Conservation (phyloP, 805 yeast genomes). For the Zygoascus flipseniorum region DNA sequence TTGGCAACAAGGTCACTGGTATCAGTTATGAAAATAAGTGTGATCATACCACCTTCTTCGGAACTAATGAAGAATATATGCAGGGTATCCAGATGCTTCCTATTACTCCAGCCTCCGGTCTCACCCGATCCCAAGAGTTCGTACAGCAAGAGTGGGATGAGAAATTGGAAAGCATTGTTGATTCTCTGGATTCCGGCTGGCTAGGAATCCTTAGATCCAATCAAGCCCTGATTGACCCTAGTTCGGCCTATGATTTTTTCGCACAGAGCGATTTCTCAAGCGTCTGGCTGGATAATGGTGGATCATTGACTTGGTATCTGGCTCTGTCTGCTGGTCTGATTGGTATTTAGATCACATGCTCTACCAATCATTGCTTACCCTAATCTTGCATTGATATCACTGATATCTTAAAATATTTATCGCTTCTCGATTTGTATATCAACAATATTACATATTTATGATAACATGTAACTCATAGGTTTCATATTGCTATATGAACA, state of each 20-base stretch:
- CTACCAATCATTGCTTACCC: background rate
- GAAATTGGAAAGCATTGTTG: constrained; percentile 38
- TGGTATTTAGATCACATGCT: background rate
- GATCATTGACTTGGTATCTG: constrained; percentile 79
- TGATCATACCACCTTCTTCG: constrained; percentile 70
- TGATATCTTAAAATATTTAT: background rate
- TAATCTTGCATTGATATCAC: background rate
- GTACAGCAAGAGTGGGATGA: constrained; percentile 53
- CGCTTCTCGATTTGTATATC: background rate
- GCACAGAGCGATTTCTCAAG: constrained; percentile 43
- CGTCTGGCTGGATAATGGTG: constrained; percentile 69
- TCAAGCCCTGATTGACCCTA: constrained; percentile 65
- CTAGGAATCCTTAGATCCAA: constrained; percentile 63
- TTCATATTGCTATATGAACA: background rate
- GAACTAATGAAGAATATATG: constrained; percentile 53
- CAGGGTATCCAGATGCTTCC: constrained; percentile 83
- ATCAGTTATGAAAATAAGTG: constrained; percentile 68
- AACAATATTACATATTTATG: background rate
- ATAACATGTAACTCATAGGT: too few species aligned
- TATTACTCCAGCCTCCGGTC: constrained; percentile 52
- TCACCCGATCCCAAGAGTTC: constrained; percentile 42
- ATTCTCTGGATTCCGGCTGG: constrained; percentile 45
- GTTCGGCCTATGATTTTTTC: constrained; percentile 53
- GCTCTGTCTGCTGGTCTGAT: constrained; percentile 48
- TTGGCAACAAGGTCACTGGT: constrained; percentile 64